Conservation (phyloP, 768 basidiomycete genomes). For the Tricholoma flavovirens region DNA sequence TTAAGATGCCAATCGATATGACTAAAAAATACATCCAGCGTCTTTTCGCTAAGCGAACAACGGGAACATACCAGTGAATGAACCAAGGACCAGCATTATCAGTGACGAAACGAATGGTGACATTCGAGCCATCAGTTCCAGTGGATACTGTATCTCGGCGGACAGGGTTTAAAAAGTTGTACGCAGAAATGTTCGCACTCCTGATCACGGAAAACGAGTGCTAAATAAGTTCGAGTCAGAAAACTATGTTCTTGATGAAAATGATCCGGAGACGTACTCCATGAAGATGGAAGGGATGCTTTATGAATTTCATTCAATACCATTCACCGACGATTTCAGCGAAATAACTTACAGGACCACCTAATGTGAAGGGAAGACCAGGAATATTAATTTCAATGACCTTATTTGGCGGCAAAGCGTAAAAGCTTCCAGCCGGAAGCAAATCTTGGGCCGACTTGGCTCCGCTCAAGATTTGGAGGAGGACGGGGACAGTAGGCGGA, state of each 20-base stretch:
- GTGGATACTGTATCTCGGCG: conserved; percentile 32
- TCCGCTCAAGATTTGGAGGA: conserved; percentile 35
- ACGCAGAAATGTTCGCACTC: conserved; percentile 21
- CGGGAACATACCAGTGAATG: conserved; percentile 2
- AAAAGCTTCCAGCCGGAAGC: conserved; percentile 36
- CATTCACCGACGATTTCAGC: too few species aligned
- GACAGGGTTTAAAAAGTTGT: conserved; percentile 18
- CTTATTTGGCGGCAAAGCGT: conserved; percentile 37
- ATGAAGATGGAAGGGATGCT: conserved; percentile 29
- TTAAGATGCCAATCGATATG: conserved; percentile 12
- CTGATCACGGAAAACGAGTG: conserved; percentile 35
- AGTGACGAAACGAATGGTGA: conserved; percentile 52
- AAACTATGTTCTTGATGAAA: background rate
- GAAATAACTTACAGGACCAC: conserved; percentile 5
- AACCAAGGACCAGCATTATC: conserved; percentile 60
- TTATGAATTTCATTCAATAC: too few species aligned
- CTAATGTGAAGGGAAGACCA: conserved; percentile 24
- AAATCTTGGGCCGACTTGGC: conserved; percentile 31
- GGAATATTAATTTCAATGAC: conserved; percentile 30
- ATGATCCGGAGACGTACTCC: conserved; percentile 16
- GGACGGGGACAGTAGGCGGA: conserved; percentile 27
- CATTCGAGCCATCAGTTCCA: conserved; percentile 26
- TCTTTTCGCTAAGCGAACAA: background rate
- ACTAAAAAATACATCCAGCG: background rate
- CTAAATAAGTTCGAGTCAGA: conserved; percentile 9